Conservation (phyloP, 768 basidiomycete species). For the Gautieria morchelliformis region DNA sequence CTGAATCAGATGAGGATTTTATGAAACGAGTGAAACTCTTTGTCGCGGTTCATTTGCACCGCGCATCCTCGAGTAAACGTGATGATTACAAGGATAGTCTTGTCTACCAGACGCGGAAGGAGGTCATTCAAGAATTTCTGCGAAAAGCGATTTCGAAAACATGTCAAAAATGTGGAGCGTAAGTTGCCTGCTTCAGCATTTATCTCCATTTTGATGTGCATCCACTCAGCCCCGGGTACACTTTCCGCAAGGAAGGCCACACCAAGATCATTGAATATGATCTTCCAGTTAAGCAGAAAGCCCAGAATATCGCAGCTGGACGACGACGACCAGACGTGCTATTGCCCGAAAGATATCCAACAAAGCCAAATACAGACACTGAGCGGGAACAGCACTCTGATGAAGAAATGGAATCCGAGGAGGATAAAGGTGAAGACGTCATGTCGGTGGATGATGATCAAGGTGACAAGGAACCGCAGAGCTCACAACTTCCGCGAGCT, state of each 20-base stretch:
- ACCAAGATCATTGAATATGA: conserved; percentile 95
- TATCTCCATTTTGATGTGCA: not conserved
- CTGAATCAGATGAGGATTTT: conserved; percentile 55
- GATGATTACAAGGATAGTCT: conserved; percentile 84
- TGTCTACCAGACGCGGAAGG: conserved; percentile 81
- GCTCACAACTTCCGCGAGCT: conserved; percentile 45
- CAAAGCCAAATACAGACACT: not conserved
- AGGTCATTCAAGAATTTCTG: conserved; percentile 72
- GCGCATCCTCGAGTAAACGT: conserved; percentile 45
- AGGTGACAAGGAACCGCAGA: conserved; percentile 23
- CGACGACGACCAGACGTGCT: conserved; percentile 74
- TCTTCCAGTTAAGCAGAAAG: conserved; percentile 71
- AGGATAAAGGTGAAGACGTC: conserved; percentile 32
- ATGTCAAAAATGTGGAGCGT: conserved; percentile 85
- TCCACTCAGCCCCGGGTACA: conserved; percentile 55
- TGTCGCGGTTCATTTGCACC: conserved; percentile 41
- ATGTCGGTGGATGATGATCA: conserved; percentile 43
- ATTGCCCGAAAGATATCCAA: not conserved
- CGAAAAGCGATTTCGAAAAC: conserved; percentile 56
- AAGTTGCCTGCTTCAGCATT: conserved; percentile 26
- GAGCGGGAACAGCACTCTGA: conserved; percentile 22
- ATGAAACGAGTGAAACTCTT: conserved; percentile 55
- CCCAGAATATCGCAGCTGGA: conserved; percentile 37
- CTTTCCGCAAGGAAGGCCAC: conserved; percentile 88
- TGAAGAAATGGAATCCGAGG: conserved; percentile 24